Conservation (phyloP, 2,329 filamentous ascomycete species). For the Neonectria neomacrospora region DNA sequence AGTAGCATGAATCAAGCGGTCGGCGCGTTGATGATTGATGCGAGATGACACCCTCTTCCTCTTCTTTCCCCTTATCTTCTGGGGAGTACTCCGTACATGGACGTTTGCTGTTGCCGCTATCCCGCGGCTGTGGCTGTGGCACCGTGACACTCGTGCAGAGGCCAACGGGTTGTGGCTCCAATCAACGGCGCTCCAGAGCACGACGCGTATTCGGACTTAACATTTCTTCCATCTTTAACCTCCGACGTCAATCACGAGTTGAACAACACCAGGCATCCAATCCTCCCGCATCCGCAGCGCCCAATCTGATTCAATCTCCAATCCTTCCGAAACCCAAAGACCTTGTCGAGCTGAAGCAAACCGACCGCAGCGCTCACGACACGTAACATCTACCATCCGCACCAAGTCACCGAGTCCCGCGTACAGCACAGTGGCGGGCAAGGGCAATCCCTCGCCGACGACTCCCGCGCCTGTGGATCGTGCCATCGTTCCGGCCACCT, state of each 20-base stretch:
- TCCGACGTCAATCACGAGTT: background rate
- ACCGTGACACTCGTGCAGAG: background rate
- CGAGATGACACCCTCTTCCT: background rate
- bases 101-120: background rate
- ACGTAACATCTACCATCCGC: background rate
- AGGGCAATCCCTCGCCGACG: background rate
- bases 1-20: background rate
- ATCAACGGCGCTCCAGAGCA: background rate
- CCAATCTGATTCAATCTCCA: background rate
- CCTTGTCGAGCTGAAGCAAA: conserved; percentile 5
- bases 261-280: background rate
- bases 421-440: background rate
- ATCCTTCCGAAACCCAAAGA: background rate
- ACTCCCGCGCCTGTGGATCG: conserved; percentile 15
- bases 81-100: no score
- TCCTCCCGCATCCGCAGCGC: background rate
- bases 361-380: background rate
- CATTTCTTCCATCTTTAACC: background rate
- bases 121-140: conserved; percentile 3
- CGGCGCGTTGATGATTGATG: conserved; percentile 7
- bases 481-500: conserved; percentile 18
- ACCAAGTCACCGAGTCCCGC: background rate
- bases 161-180: background rate
- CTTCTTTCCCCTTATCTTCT: background rate
- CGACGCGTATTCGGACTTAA: background rate